Base-by-base conservation (phyloP, 2,329 filamentous ascomycete species). In the Botryotinia globosa region DNA sequence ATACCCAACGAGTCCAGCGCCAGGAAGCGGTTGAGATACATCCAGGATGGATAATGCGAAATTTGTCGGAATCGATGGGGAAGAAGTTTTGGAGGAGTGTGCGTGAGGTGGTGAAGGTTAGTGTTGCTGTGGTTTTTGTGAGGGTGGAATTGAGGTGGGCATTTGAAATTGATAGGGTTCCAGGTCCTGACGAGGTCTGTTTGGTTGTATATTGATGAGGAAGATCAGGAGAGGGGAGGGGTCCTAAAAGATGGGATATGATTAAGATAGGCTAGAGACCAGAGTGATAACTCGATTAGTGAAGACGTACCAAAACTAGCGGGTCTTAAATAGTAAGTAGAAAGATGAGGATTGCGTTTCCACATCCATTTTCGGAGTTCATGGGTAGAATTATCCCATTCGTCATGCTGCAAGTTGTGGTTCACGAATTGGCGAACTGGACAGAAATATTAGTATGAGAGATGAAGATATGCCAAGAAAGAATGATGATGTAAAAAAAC, bases 11-110 rank as follows among this genome's bases (percentile, higher is more conserved):
- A 56, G 14, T 56, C 51, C n/a, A 70, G 16, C 44, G 89, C 89
- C 73, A 88, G 80, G 1, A 91, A 85, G 0, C 87, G 88, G 73
- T 91, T 88, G 25, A 91, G 84, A 77, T 88, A 90, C 1, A 91
- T 82, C 0, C 88, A 88, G 25, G 88, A 82, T 75, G 85, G 84
- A 48, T 81, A 83, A 39, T 42, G 73, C 78, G 59, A 74, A 69
- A 56, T 2, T 42, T 37, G 34, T 45, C 12, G 3, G 29, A 54
- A 16, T 66, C 44, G 29, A 56, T 69, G 9, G 82, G 82, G 54
- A 84, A 79, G 0, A 84, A 75, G 48, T 82, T 84, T 63, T 83
- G 79, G 0, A 84, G 77, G 1, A 83, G 73, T 0, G 82, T 83
- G 6, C 78, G 77, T 37, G 79, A 79, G 42, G 82, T 83, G 63